Percentiles rank a stretch among this genome's conserved stretches.
Conservation (phyloP, 768 basidiomycete species). For the Paxillus ammoniavirescens region DNA sequence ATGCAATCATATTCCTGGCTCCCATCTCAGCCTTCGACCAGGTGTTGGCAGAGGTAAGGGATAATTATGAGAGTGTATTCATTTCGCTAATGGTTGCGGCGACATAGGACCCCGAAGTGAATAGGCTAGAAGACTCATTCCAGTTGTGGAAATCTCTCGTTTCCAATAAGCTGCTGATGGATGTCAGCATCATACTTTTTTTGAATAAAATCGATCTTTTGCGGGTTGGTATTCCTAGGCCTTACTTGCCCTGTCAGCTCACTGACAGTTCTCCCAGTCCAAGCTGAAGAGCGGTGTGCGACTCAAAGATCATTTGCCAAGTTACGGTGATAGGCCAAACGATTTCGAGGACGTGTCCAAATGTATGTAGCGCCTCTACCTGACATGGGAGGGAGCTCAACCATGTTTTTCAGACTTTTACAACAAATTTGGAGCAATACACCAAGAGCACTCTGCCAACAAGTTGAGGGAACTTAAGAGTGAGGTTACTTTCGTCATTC, state of each 20-base stretch:
- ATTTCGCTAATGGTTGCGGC: slow-evolving; percentile 4
- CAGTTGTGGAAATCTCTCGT: slow-evolving; percentile 71
- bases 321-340: slow-evolving; percentile 74
- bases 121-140: slow-evolving; percentile 79
- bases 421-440: slow-evolving; percentile 67
- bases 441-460: slow-evolving; percentile 66
- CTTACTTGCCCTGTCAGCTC: not conserved
- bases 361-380: slow-evolving; percentile 45
- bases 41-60: slow-evolving; percentile 67
- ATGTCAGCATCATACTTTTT: slow-evolving; percentile 79
- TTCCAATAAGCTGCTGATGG: slow-evolving; percentile 67
- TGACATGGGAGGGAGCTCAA: slow-evolving; percentile 3
- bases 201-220: slow-evolving; percentile 81
- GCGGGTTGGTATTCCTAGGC: slow-evolving; percentile 41
- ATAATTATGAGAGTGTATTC: slow-evolving; percentile 4
- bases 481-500: slow-evolving; percentile 33
- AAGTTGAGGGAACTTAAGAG: slow-evolving; percentile 72
- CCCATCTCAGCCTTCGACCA: slow-evolving; percentile 89
- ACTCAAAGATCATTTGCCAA: slow-evolving; percentile 64
- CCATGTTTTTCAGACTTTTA: slow-evolving; percentile 55
- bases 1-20: slow-evolving; percentile 86
- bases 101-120: slow-evolving; percentile 64
- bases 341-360: slow-evolving; percentile 75
- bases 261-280: slow-evolving; percentile 37
- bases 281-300: slow-evolving; percentile 78